Evolutionary conservation across 306 rosid species (phyloP).

Genomic region (Vigna radiata): DNA sequence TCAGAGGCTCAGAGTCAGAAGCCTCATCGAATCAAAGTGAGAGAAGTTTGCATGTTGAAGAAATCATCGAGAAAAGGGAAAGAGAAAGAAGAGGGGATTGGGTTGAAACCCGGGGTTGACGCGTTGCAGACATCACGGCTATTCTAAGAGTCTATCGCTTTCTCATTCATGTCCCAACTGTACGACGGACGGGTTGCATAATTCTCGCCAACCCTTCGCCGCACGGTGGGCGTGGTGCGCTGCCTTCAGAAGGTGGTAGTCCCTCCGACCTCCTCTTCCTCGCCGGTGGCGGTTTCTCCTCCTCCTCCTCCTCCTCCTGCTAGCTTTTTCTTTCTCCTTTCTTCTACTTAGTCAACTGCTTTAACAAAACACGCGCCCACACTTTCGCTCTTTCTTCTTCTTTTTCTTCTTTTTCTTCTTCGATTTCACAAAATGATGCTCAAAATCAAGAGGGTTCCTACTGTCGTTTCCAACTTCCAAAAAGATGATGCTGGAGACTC

Average conservation of each 20-base stretch:
- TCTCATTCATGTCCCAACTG: slow-evolving; percentile 77
- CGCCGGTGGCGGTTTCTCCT: slow-evolving; percentile 78
- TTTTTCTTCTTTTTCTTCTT: neutral
- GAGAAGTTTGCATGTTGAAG: neutral
- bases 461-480: slow-evolving; percentile 88
- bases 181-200: slow-evolving; percentile 81
- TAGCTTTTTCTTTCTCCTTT: neutral
- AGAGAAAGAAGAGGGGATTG: neutral
- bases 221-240: slow-evolving; percentile 99
- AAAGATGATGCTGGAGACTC: slow-evolving; percentile 70
- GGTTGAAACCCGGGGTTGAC: slow-evolving; percentile 80
- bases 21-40: too few species aligned
- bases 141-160: slow-evolving; percentile 68
- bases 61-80: neutral
- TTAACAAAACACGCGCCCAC: neutral
- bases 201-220: slow-evolving; percentile 86
- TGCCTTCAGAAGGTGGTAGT: slow-evolving; percentile 99
- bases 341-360: neutral
- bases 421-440: slow-evolving; percentile 52
- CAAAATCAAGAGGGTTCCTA: slow-evolving; percentile 92
- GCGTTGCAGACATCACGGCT: slow-evolving; percentile 98
- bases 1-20: neutral
- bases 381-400: neutral
- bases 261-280: slow-evolving; percentile 99
- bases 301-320: neutral